Base-by-base conservation (phyloP, 1,284 basidiomycete species). In the Anthracocystis panici-leucophaei region DNA sequence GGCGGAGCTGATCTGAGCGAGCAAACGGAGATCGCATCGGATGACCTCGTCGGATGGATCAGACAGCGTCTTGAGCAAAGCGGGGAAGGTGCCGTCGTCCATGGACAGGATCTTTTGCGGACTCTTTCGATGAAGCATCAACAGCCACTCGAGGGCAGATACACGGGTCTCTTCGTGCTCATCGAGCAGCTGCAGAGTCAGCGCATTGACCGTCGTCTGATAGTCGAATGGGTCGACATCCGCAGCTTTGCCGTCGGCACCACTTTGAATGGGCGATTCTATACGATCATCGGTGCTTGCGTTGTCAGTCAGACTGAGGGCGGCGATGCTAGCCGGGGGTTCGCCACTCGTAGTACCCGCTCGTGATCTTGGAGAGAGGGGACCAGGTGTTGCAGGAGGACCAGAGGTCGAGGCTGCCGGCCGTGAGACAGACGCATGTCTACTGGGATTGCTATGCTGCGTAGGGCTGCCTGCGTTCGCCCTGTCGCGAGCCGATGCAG, bases 11-110 rank as follows among this genome's bases (percentile, higher is more conserved):
- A 99, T 98, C 82, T 99, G 97, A 0, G 97, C 95, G 4, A 99
- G 89, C 5, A 99, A 90, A 75, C 96, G 94, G 55, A 99, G 87
- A 83, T 99, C 95, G 79, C 95, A 92, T 85, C 96, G 96, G 85
- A 99, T 94, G 33, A 98, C 95, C 87, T 97, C 94, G 86, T 99
- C 96, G 1, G 95, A 97, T 1, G 92, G 92, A 85, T 99, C 97
- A 0, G 96, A 98, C 33, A 99, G 87, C 0, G 94, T 97, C 87
- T 98, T 98, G 54, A 99, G 88, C 56, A 99, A 86, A 0, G 94
- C 94, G 10, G 95, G 94, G 86, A 96, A 98, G 1, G 95, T 98
- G 10, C 94, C 94, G 79, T 98, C 95, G 82, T 98, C 94, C 90
- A 97, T 92, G 0, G 94, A 92, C 57, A 98, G 87, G 69, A 97